Evolutionary conservation across 139 green algal genomes (phyloP), one percentile per base, ranked within the genome.

Genomic region (Pseudopediastrum boryanum): DNA sequence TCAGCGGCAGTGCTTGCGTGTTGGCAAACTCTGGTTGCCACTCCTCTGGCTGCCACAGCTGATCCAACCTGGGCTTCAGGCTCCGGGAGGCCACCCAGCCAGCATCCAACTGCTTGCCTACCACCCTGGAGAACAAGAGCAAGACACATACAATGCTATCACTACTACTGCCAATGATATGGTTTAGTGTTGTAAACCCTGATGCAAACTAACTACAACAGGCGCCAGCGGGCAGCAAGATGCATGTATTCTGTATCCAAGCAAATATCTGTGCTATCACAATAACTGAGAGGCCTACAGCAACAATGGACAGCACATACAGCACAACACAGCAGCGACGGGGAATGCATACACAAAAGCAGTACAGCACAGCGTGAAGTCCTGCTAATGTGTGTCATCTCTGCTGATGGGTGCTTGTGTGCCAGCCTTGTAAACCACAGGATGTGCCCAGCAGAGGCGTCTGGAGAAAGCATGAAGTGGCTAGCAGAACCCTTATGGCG

Each of bases 61-160:
- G 68, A 2, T 54, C 36, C 8, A 78, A 35, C 54, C 58, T 27
- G 2, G 71, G 71, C 54, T 78, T 54, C 23, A 78, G 54, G 16
- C 59, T 54, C 27, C 71, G 54, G 2, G 36, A 58, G 9, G 71
- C 71, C 12, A 78, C 23, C 71, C 71, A 78, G 13, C 56, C 39
- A 2, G 71, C 36, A 39, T 71, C 71, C 25, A 78, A 41, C 71
- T 78, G 71, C 56, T 78, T 78, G 5, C 39, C 54, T 16, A 78
- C 36, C n/a, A 78, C 9, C 54, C 71, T 78, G 54, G 25, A 29
- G 9, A 25, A 33, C 36, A 52, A n/a, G 38, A 72, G 38, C 64
- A 72, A n/a, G 25, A 72, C 7, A 71, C 13, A 29, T 50, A 0
- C 16, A 52, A n/a, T 4, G 31, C 7, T n/a, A 3, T 66, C 29